Conservation (phyloP, 2,329 filamentous ascomycete genomes). For the Pseudogymnoascus destructans region DNA sequence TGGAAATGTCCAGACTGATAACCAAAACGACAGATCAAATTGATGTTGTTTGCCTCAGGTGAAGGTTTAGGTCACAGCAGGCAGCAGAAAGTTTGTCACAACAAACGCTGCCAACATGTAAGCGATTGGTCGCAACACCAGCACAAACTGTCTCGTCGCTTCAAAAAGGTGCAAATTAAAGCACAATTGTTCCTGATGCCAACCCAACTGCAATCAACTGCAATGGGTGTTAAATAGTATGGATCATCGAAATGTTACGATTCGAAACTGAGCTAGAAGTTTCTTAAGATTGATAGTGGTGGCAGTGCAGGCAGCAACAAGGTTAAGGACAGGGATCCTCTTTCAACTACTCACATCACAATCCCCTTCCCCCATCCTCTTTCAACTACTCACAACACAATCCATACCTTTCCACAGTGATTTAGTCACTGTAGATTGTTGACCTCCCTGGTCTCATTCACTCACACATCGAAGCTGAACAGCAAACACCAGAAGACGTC, state of each 20-base stretch:
- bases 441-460: slow-evolving; percentile 46
- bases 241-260: background rate
- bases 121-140: background rate
- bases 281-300: background rate
- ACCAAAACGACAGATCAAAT: background rate
- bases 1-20: background rate
- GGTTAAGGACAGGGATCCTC: background rate
- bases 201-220: background rate
- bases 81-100: background rate
- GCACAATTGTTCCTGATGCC: background rate
- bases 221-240: background rate
- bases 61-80: background rate
- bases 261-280: background rate
- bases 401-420: background rate
- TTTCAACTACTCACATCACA: background rate
- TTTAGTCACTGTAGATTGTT: too few relatives aligned
- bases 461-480: slow-evolving; percentile 28
- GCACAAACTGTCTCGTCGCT: background rate
- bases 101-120: background rate
- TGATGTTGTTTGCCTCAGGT: background rate
- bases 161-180: background rate
- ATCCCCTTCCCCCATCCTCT: background rate
- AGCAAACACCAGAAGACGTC: slow-evolving; percentile 33
- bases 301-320: background rate
- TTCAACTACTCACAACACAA: background rate